A percentile compares a stretch with the other conserved stretches of the same genome.
phyloP scores from a whole-genome alignment of 495 filamentous ascomycete genomes.

The Neurospora pannonica region DNA sequence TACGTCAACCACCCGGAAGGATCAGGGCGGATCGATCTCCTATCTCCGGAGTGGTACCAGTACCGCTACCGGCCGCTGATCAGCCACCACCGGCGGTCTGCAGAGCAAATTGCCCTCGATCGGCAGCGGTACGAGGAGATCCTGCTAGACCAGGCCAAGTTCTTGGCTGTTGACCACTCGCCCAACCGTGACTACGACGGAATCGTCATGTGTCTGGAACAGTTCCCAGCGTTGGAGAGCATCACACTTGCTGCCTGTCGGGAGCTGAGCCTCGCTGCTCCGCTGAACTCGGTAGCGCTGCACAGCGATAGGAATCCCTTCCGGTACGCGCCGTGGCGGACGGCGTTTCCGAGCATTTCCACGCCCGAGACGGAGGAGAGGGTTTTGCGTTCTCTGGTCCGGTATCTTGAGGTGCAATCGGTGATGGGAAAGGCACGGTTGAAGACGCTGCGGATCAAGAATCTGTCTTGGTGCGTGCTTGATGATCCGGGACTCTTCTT shows the following conservation, averaged over 20 bases:
- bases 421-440: not conserved
- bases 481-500: not conserved
- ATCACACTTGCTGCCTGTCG: not conserved
- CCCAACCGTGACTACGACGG: not conserved
- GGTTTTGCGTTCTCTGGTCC: not conserved
- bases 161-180: not conserved
- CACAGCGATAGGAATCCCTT: not conserved
- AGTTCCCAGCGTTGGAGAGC: not conserved
- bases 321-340: not conserved
- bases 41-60: not conserved
- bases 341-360: not conserved
- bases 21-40: not conserved
- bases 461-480: not conserved
- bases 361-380: not conserved
- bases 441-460: not conserved
- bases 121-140: not conserved
- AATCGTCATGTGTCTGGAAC: not conserved
- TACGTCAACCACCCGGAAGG: not conserved
- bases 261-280: not conserved
- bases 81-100: not conserved
- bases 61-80: not conserved
- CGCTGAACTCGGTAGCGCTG: not conserved
- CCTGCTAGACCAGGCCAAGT: not conserved
- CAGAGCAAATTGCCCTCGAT: not conserved
- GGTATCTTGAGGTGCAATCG: not conserved